A percentile compares a stretch with the other conserved stretches of the same genome.
Conservation (phyloP, 495 filamentous ascomycete species). For the Trichoderma orchidacearum region DNA sequence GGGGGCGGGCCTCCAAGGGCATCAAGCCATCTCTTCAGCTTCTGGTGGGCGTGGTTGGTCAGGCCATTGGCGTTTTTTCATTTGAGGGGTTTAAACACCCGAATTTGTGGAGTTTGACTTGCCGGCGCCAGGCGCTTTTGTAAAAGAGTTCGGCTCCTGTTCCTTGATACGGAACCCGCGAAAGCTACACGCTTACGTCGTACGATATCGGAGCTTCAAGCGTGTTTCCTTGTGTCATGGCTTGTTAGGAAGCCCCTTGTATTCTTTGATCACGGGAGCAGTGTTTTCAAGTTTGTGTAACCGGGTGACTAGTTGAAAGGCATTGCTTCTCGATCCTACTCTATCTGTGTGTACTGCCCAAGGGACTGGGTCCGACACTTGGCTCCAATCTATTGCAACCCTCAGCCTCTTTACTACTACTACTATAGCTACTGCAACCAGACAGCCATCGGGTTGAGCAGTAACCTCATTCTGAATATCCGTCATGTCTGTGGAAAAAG, state of each 20-base stretch:
- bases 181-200: neutral
- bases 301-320: too few relatives aligned
- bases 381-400: too few relatives aligned
- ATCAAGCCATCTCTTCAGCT: neutral
- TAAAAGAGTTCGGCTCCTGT: neutral
- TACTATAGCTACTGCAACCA: too few relatives aligned
- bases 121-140: neutral
- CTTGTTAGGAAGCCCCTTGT: neutral
- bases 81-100: neutral
- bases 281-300: neutral
- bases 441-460: too few relatives aligned
- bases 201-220: neutral
- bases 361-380: too few relatives aligned
- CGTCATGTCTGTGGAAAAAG: slow-evolving; percentile 4
- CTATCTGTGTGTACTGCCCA: too few relatives aligned
- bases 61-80: too few relatives aligned
- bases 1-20: neutral
- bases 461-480: neutral
- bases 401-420: too few relatives aligned
- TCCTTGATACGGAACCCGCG: neutral
- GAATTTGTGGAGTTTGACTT: neutral
- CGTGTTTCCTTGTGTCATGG: neutral
- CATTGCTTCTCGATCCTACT: too few relatives aligned
- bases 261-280: neutral
- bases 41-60: too few relatives aligned